phyloP scores from a whole-genome alignment of 2,329 filamentous ascomycete genomes.

The Colletotrichum sp. region DNA sequence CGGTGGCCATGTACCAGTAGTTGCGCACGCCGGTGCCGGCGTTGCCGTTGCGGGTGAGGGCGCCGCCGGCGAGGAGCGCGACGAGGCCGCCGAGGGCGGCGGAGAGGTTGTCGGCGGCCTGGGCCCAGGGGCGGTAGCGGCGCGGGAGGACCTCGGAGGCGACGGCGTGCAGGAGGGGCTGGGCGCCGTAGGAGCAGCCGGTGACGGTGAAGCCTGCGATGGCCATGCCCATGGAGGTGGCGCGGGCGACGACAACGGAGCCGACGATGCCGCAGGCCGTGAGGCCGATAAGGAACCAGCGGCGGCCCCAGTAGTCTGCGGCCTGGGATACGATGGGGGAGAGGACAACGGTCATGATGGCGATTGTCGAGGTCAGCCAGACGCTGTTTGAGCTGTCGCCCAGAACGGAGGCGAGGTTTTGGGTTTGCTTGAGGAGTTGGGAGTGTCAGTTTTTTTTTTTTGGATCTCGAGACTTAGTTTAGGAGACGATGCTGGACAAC shows the following conservation, averaged over 20 bases:
- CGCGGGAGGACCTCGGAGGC: slow-evolving; percentile 39
- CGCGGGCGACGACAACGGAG: slow-evolving; percentile 37
- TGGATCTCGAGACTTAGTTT: neutral
- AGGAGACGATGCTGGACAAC: neutral
- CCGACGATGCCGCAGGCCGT: slow-evolving; percentile 37
- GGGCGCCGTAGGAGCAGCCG: slow-evolving; percentile 39
- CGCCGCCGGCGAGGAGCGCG: slow-evolving; percentile 38
- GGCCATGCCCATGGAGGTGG: slow-evolving; percentile 35
- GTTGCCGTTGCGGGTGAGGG: slow-evolving; percentile 32
- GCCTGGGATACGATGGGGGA: slow-evolving; percentile 41
- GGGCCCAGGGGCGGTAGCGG: slow-evolving; percentile 31
- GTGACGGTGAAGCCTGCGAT: slow-evolving; percentile 40
- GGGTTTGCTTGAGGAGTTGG: slow-evolving; percentile 29
- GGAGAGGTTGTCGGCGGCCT: slow-evolving; percentile 35
- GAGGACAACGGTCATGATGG: slow-evolving; percentile 28
- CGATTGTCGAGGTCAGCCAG: slow-evolving; percentile 39
- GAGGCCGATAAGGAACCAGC: slow-evolving; percentile 40
- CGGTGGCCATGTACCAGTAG: slow-evolving; percentile 38
- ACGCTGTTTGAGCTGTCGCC: slow-evolving; percentile 23
- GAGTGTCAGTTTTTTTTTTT: neutral
- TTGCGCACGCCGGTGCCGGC: slow-evolving; percentile 36
- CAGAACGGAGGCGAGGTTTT: slow-evolving; percentile 33
- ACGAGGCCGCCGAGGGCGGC: slow-evolving; percentile 41
- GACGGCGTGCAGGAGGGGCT: slow-evolving; percentile 42
- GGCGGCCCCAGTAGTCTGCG: slow-evolving; percentile 45